phyloP scores from a whole-genome alignment of 2,329 filamentous ascomycete species.

The Monosporascus sp. region DNA sequence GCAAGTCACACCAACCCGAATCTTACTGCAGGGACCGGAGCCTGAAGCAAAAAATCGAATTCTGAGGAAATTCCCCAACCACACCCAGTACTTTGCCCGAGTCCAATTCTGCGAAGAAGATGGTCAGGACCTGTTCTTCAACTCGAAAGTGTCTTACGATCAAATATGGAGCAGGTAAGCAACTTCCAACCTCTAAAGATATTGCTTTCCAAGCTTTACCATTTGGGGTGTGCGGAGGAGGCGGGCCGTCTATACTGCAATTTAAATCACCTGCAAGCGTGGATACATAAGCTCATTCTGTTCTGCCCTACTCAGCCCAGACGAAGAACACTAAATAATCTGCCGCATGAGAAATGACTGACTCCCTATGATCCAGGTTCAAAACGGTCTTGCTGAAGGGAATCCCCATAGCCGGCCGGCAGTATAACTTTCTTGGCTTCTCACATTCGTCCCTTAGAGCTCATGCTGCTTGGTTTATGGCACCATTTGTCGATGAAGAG shows the following conservation, averaged over 20 bases:
- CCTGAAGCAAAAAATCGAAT: slow-evolving; percentile 66
- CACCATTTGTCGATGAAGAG: slow-evolving; percentile 37
- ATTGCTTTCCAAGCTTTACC: too few relatives aligned
- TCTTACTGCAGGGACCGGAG: slow-evolving; percentile 55
- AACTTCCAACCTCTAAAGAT: background rate
- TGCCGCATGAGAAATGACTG: background rate
- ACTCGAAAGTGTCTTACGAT: slow-evolving; percentile 43
- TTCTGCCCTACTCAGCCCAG: too few relatives aligned
- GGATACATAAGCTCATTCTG: too few relatives aligned
- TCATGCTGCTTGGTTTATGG: slow-evolving; percentile 63
- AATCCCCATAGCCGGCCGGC: slow-evolving; percentile 58
- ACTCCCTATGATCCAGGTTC: slow-evolving; percentile 42
- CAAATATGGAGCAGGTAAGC: slow-evolving; percentile 37
- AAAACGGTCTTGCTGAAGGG: slow-evolving; percentile 51
- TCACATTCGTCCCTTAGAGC: slow-evolving; percentile 72
- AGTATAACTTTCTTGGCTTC: slow-evolving; percentile 67
- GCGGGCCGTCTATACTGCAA: too few relatives aligned
- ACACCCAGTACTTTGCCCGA: slow-evolving; percentile 61
- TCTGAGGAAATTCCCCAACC: slow-evolving; percentile 56
- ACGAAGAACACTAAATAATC: too few relatives aligned
- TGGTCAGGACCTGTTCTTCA: slow-evolving; percentile 57
- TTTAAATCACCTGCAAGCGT: too few relatives aligned
- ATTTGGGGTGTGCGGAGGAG: too few relatives aligned
- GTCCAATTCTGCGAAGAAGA: slow-evolving; percentile 73
- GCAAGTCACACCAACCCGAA: slow-evolving; percentile 54